Conservation (phyloP, 2,329 filamentous ascomycete genomes). For the Epichloe uncinata region DNA sequence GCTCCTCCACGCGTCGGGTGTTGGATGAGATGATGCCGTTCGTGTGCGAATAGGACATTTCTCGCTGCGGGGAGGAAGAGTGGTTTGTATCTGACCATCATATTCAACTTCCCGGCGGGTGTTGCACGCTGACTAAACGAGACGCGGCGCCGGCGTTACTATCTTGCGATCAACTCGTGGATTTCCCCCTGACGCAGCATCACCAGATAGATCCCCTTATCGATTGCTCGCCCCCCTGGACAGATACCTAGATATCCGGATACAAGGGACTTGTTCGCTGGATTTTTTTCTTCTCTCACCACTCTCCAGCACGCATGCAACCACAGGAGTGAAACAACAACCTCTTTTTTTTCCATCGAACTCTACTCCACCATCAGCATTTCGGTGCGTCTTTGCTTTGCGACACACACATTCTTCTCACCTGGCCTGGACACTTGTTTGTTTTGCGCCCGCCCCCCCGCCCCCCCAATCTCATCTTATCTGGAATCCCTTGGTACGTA, state of each 20-base stretch:
- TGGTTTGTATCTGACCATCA: too few species aligned
- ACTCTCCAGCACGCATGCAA: neutral
- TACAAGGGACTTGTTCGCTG: neutral
- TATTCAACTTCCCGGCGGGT: too few species aligned
- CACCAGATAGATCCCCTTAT: neutral
- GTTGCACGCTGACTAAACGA: too few species aligned
- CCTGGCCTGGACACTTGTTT: neutral
- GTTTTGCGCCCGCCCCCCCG: neutral
- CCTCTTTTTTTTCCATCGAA: neutral
- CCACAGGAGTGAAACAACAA: neutral
- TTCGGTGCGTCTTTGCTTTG: neutral
- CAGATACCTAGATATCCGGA: neutral
- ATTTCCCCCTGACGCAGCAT: neutral
- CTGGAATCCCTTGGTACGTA: slow-evolving; percentile 1
- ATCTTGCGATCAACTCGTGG: neutral
- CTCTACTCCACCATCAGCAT: neutral
- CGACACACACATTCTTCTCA: slow-evolving; percentile 1
- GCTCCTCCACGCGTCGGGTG: neutral
- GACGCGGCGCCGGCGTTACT: too few species aligned
- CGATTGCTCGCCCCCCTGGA: neutral
- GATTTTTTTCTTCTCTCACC: neutral
- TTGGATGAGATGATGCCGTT: neutral
- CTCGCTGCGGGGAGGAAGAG: neutral
- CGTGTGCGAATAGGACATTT: neutral
- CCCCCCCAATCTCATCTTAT: neutral